These are phyloP conservation scores for Trichodelitschia bisporula DNA, from an alignment of 495 filamentous ascomycete genomes.

Conservation along the genomic window DNA sequence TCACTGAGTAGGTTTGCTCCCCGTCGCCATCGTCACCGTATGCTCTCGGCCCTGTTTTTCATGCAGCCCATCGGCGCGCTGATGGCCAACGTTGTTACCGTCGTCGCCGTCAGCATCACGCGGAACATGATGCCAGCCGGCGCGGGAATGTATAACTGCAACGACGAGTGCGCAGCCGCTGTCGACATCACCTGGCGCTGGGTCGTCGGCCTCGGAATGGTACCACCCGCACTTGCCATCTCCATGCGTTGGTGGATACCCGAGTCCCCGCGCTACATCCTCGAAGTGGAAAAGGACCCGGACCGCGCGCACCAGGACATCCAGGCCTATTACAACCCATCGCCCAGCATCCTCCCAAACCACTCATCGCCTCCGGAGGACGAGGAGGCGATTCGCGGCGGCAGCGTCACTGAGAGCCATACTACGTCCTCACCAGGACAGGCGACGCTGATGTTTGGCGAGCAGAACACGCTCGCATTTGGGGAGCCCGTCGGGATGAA, in stretches of 20 bases:
- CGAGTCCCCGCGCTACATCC: slow-evolving; percentile 1
- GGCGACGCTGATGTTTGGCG: too few relatives aligned
- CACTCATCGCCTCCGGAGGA: too few relatives aligned
- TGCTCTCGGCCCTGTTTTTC: slow-evolving; percentile 42
- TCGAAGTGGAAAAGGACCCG: slow-evolving; percentile 3
- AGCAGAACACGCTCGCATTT: too few relatives aligned
- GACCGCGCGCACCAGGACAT: slow-evolving; percentile 1
- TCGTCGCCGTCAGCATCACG: slow-evolving; percentile 1
- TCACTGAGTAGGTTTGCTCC: slow-evolving; percentile 22
- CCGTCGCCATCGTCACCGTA: slow-evolving; percentile 27
- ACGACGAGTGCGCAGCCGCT: slow-evolving; percentile 5
- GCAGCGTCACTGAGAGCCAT: too few relatives aligned
- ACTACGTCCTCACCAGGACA: too few relatives aligned
- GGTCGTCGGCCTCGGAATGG: slow-evolving; percentile 31
- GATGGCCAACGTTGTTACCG: slow-evolving; percentile 20
- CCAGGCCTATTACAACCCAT: neutral
- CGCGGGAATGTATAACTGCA: neutral
- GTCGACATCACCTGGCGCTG: slow-evolving; percentile 32
- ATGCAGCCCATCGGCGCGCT: slow-evolving; percentile 43
- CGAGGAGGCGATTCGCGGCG: too few relatives aligned
- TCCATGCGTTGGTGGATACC: neutral
- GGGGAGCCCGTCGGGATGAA: too few relatives aligned
- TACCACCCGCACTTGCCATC: slow-evolving; percentile 34
- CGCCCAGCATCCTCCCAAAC: too few relatives aligned
- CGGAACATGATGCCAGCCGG: neutral